These are phyloP conservation scores for Bertia moriformis DNA, from an alignment of 2,329 filamentous ascomycete genomes.

Conservation along the genomic window DNA sequence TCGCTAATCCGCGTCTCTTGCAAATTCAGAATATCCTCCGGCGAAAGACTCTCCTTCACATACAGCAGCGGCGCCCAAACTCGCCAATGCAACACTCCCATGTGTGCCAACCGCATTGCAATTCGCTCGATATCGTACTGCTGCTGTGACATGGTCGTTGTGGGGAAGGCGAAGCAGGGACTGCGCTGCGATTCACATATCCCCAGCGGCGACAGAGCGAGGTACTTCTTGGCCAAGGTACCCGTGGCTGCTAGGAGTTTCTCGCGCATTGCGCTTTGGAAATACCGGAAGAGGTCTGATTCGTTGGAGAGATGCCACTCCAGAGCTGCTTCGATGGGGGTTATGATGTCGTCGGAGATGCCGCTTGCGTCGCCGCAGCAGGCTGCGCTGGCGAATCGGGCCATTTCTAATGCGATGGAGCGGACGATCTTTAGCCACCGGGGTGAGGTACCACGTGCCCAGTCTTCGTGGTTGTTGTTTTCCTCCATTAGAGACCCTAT, in stretches of 20 bases:
- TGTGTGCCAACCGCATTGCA: neutral
- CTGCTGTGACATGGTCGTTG: neutral
- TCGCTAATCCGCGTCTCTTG: neutral
- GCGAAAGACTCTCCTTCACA: neutral
- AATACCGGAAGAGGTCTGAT: constrained; percentile 15
- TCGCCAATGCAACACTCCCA: neutral
- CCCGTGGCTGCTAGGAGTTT: constrained; percentile 16
- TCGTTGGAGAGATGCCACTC: constrained; percentile 17
- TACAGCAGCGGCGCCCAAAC: neutral
- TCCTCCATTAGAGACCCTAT: constrained; percentile 20
- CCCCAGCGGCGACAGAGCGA: constrained; percentile 21
- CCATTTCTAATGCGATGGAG: constrained; percentile 23
- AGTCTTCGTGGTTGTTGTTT: constrained; percentile 3
- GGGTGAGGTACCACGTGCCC: constrained; percentile 4
- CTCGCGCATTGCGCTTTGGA: constrained; percentile 15
- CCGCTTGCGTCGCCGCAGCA: constrained; percentile 9
- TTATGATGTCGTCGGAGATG: constrained; percentile 13
- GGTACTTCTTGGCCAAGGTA: constrained; percentile 16
- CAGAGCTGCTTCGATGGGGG: constrained; percentile 15
- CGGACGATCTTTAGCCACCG: constrained; percentile 18
- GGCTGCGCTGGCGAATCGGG: constrained; percentile 17
- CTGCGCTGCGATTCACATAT: constrained; percentile 24
- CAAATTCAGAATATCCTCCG: neutral
- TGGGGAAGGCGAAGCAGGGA: constrained; percentile 3
- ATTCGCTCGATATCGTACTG: constrained; percentile 1